Percentiles rank a stretch among this genome's conserved stretches.
phyloP scores from a whole-genome alignment of 2,329 filamentous ascomycete species.

The Sphaceloma murrayae region DNA sequence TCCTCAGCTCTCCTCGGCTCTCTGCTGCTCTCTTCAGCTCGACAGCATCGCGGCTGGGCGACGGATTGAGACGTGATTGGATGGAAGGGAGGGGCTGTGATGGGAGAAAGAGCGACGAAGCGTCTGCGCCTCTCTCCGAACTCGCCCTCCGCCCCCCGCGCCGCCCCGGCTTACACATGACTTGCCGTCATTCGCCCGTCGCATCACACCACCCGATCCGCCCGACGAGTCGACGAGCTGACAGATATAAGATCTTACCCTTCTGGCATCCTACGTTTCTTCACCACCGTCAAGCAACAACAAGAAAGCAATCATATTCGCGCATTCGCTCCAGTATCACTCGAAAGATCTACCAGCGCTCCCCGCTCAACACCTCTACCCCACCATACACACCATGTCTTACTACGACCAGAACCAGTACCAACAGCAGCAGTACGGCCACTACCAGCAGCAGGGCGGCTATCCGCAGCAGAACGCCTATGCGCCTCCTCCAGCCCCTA shows the following conservation, averaged over 20 bases:
- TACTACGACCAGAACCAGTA: conserved; percentile 24
- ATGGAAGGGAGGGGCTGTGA: not conserved
- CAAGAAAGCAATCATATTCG: too few relatives aligned
- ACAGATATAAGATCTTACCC: conserved; percentile 3
- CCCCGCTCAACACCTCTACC: conserved; percentile 21
- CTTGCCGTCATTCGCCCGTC: conserved; percentile 14
- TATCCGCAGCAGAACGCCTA: conserved; percentile 21
- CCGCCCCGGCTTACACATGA: too few relatives aligned
- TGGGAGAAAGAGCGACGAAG: conserved; percentile 1
- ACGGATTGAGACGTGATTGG: conserved; percentile 4
- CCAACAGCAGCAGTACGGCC: conserved; percentile 20
- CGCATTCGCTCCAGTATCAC: too few relatives aligned
- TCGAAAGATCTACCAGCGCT: conserved; percentile 19
- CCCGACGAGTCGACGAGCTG: not conserved
- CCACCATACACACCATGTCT: conserved; percentile 14
- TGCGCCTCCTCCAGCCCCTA: conserved; percentile 23
- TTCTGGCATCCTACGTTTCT: not conserved
- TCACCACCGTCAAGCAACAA: not conserved
- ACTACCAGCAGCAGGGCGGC: conserved; percentile 20
- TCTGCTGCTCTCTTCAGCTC: too few relatives aligned
- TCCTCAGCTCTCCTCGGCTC: too few relatives aligned
- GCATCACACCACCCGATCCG: not conserved
- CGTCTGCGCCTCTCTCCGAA: conserved; percentile 11
- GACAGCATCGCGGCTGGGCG: conserved; percentile 11
- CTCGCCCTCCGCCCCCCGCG: too few relatives aligned